Evolutionary conservation across 176 grass and related monocot genomes (phyloP), one percentile per base, ranked within the genome.

Genomic region (Zoysia pacifica): DNA sequence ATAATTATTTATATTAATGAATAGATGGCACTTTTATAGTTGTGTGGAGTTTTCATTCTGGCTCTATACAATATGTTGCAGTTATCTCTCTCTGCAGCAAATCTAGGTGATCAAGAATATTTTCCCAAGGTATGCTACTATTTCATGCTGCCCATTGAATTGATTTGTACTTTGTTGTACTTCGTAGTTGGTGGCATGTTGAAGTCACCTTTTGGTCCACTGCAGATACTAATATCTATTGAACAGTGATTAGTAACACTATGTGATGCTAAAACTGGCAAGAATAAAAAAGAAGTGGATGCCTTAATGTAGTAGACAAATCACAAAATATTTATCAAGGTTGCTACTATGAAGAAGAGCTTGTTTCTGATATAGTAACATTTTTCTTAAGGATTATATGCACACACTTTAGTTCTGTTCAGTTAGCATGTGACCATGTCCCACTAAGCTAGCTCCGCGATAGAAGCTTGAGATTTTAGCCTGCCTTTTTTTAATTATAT

Each of bases 1-100:
- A 43, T 51, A 65, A n/a, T 56, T 12, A 18, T 28, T 28, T 28
- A 28, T 28, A 28, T 28, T 28, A 28, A 3, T 69, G 59, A 62
- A 74, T 61, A 47, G 6, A 59, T 50, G 6, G 5, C 10, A 15
- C 18, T 45, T 80, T 61, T 65, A 58, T 78, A 80, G n/a, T 64
- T 72, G 11, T 79, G 46, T 55, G 19, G 18, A 75, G 28, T 75
- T 43, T 70, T 84, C 59, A 77, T 67, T 65, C 39, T 64, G n/a
- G 60, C 56, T 68, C 51, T 60, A 1, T 81, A 50, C 68, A 75
- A 66, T 10, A 59, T 82, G 59, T 80, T 91, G 68, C 90, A 99
- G 96, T 79, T 99, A 69, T 95, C 96, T 14, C 65, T 99, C 51
- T 91, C 90, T 52, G 96, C 92, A 66, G 89, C 96, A 50, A 83